phyloP scores from a whole-genome alignment of 139 green algal genomes.

The Chlamydomonas eustigma region DNA sequence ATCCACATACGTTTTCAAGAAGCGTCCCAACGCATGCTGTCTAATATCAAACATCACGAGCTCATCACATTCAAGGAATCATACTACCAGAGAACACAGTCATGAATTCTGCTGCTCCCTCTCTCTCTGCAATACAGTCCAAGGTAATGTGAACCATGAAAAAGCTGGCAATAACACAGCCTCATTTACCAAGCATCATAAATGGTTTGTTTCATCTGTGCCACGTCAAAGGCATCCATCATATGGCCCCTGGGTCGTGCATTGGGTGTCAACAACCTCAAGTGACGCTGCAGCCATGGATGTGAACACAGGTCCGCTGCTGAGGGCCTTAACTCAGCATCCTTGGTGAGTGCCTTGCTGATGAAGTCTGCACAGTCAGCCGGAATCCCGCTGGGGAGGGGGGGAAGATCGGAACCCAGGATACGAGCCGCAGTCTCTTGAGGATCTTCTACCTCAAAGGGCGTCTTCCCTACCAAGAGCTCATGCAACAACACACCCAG shows the following conservation, averaged over 20 bases:
- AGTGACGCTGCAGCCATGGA: conserved; percentile 48
- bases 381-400: conserved; percentile 26
- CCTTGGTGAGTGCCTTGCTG: conserved; percentile 49
- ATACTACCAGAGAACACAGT: background rate
- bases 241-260: background rate
- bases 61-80: background rate
- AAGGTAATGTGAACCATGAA: too few species aligned
- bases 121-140: too few species aligned
- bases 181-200: background rate
- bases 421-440: conserved; percentile 5
- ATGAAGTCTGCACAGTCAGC: conserved; percentile 51
- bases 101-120: too few species aligned
- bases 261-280: background rate
- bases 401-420: background rate
- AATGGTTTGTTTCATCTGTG: background rate
- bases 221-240: background rate
- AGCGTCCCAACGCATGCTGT: background rate
- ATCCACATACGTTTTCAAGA: background rate
- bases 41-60: background rate
- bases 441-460: conserved; percentile 42
- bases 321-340: conserved; percentile 50
- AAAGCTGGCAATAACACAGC: too few species aligned
- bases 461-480: conserved; percentile 39
- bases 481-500: conserved; percentile 47
- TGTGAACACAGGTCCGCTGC: conserved; percentile 64